These are phyloP conservation scores for Colletotrichum limetticola DNA, from an alignment of 2,329 filamentous ascomycete species.

Conservation along the genomic window DNA sequence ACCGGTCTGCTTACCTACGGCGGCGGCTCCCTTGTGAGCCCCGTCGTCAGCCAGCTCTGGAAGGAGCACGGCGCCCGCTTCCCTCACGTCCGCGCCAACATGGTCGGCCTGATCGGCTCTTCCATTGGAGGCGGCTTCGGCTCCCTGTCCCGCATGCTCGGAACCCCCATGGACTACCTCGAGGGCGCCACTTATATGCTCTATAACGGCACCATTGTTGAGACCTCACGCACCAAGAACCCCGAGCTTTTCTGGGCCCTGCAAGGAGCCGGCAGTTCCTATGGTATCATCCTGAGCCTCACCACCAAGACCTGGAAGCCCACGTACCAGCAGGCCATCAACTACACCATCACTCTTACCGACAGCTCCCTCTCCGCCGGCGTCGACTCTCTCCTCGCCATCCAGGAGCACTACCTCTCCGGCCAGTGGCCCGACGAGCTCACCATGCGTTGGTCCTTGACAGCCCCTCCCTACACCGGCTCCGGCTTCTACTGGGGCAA, in stretches of 20 bases:
- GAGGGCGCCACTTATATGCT: conserved; percentile 35
- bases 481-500: conserved; percentile 36
- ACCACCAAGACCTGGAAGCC: conserved; percentile 34
- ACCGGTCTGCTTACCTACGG: conserved; percentile 31
- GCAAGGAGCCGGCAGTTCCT: conserved; percentile 34
- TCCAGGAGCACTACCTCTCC: conserved; percentile 32
- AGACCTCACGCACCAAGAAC: conserved; percentile 30
- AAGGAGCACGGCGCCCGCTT: conserved; percentile 32
- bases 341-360: conserved; percentile 33
- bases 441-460: conserved; percentile 33
- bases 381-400: conserved; percentile 28
- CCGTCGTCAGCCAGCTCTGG: conserved; percentile 34
- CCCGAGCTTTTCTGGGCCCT: conserved; percentile 36
- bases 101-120: conserved; percentile 30
- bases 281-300: conserved; percentile 30
- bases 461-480: conserved; percentile 24
- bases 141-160: conserved; percentile 31
- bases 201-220: conserved; percentile 34
- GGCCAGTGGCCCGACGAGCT: conserved; percentile 32
- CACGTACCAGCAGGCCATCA: conserved; percentile 13
- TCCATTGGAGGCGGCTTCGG: conserved; percentile 35
- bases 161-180: conserved; percentile 34
- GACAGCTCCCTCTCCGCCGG: conserved; percentile 16
- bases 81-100: conserved; percentile 34
- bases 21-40: conserved; percentile 27